Conservation (phyloP, 169 alveolate species). For the Cryptosporidium felis region DNA sequence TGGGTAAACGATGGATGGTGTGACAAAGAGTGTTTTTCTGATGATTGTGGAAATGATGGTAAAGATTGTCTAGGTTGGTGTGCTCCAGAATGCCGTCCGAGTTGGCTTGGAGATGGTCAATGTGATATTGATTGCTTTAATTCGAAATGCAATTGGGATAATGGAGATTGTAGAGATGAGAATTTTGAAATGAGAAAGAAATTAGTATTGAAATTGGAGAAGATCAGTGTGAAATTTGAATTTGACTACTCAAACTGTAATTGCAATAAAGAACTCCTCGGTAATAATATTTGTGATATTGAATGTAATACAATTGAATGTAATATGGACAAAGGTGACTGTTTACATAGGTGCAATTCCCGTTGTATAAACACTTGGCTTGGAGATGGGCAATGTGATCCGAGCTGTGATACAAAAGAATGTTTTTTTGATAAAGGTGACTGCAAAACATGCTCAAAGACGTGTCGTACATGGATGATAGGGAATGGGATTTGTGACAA, state of each 20-base stretch:
- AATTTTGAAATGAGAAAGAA: neutral
- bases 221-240: neutral
- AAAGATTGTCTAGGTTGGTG: constrained; percentile 76
- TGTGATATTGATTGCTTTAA: constrained; percentile 78
- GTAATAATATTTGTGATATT: constrained; percentile 40
- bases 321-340: constrained; percentile 71
- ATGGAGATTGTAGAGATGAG: constrained; percentile 73
- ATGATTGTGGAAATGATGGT: constrained; percentile 67
- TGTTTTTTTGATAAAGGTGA: constrained; percentile 78
- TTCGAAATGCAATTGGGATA: constrained; percentile 79
- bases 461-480: constrained; percentile 78
- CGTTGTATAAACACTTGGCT: constrained; percentile 73
- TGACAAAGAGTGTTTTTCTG: constrained; percentile 59
- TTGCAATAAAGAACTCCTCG: constrained; percentile 67
- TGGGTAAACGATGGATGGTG: constrained; percentile 73
- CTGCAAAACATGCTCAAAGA: constrained; percentile 72
- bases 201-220: neutral
- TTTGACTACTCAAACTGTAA: constrained; percentile 50
- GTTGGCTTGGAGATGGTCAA: constrained; percentile 80
- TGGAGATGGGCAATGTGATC: constrained; percentile 81
- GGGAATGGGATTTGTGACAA: constrained; percentile 78
- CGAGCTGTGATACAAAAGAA: constrained; percentile 74
- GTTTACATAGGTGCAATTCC: constrained; percentile 74
- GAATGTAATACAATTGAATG: constrained; percentile 71
- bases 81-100: constrained; percentile 77